Conservation (phyloP, 2,329 filamentous ascomycete genomes). For the Colletotrichum sp. region DNA sequence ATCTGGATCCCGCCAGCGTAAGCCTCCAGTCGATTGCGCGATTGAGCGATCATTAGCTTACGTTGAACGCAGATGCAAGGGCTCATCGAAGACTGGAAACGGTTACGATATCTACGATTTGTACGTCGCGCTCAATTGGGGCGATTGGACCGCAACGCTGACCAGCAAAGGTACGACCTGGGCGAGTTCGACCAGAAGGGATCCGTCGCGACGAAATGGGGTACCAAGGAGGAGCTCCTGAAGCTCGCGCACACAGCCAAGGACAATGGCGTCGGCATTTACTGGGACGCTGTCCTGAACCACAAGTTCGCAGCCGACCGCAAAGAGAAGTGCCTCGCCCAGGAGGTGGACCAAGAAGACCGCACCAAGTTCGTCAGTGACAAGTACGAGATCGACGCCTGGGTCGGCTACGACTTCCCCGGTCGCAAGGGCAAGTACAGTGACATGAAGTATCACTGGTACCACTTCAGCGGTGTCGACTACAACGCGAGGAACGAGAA, state of each 20-base stretch:
- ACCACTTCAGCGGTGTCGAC: conserved; percentile 75
- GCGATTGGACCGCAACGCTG: background rate
- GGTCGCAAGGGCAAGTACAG: conserved; percentile 69
- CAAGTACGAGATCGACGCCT: conserved; percentile 70
- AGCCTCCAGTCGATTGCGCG: background rate
- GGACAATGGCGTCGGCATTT: conserved; percentile 62
- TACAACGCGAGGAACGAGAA: conserved; percentile 64
- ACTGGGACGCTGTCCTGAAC: conserved; percentile 78
- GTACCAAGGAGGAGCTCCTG: conserved; percentile 65
- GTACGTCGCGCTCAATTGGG: conserved; percentile 28
- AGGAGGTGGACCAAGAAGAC: conserved; percentile 68
- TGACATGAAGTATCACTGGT: conserved; percentile 69
- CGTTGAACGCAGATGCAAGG: conserved; percentile 59
- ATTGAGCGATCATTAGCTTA: background rate
- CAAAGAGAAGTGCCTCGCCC: conserved; percentile 65
- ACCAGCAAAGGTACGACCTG: conserved; percentile 52
- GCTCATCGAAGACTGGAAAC: conserved; percentile 65
- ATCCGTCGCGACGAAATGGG: conserved; percentile 71
- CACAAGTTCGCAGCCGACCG: conserved; percentile 77
- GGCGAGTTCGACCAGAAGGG: conserved; percentile 81
- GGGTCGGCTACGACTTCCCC: conserved; percentile 73
- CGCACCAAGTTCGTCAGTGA: conserved; percentile 61
- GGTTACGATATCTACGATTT: conserved; percentile 76
- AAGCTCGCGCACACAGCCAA: conserved; percentile 58
- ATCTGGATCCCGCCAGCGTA: conserved; percentile 73